Evolutionary conservation across 352 stramenopile species (phyloP).

Genomic region (Globisporangium carolinianum): DNA sequence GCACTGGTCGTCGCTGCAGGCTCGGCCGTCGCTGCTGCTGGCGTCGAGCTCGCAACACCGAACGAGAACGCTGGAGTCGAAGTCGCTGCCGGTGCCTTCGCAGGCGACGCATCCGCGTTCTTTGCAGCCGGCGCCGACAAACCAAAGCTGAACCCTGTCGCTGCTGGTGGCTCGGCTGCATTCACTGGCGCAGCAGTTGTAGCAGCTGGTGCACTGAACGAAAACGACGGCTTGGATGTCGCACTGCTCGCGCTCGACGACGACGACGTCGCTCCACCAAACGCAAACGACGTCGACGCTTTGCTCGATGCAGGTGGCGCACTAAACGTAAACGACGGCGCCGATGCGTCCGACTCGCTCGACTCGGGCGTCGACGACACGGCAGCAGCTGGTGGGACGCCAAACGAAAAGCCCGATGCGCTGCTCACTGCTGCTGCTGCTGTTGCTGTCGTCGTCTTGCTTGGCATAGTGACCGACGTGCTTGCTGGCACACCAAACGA

Average conservation of each 20-base stretch:
- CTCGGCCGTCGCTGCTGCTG: background rate
- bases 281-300: slow-evolving; percentile 16
- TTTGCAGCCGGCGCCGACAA: slow-evolving; percentile 2
- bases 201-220: slow-evolving; percentile 7
- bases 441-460: background rate
- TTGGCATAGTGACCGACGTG: slow-evolving; percentile 1
- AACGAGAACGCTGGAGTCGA: slow-evolving; percentile 16
- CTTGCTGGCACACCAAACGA: slow-evolving; percentile 17
- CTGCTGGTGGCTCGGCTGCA: slow-evolving; percentile 2
- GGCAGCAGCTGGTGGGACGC: slow-evolving; percentile 4
- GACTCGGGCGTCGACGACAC: background rate
- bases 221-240: slow-evolving; percentile 19
- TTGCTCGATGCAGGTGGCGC: slow-evolving; percentile 20
- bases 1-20: background rate
- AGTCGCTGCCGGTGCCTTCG: background rate
- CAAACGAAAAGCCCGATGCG: slow-evolving; percentile 25
- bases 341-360: slow-evolving; percentile 18
- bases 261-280: slow-evolving; percentile 10
- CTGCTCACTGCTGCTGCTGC: slow-evolving; percentile 1
- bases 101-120: slow-evolving; percentile 5
- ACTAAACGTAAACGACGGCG: slow-evolving; percentile 48
- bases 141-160: slow-evolving; percentile 29
- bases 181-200: background rate
- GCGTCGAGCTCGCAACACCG: background rate
- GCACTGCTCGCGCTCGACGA: background rate